phyloP scores from a whole-genome alignment of 192 early-diverging fungal genomes.

The Ambispora gerdemannii region DNA sequence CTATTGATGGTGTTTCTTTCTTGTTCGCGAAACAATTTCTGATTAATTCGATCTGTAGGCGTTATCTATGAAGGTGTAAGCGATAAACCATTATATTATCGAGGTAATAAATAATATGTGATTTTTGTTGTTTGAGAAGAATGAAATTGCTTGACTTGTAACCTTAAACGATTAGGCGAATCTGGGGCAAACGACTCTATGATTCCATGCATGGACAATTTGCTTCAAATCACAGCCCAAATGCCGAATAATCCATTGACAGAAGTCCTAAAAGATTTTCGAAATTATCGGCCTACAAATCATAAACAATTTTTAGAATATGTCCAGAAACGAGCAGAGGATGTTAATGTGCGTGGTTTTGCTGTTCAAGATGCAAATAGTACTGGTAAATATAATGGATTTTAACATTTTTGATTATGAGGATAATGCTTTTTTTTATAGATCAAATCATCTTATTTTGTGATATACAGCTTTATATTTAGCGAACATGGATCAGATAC shows the following conservation, averaged over 20 bases:
- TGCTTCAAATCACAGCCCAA: constrained; percentile 73
- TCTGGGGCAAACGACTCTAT: constrained; percentile 84
- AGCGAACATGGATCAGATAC: constrained; percentile 77
- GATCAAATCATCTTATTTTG: constrained; percentile 1
- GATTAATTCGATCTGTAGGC: constrained; percentile 32
- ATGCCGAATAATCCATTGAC: constrained; percentile 84
- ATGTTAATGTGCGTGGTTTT: constrained; percentile 52
- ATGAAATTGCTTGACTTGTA: too few species aligned
- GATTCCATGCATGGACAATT: constrained; percentile 81
- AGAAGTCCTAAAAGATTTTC: constrained; percentile 69
- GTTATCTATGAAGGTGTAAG: constrained; percentile 78
- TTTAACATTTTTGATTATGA: not conserved
- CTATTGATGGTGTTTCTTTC: not conserved
- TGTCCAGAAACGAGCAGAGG: constrained; percentile 54
- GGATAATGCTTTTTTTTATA: not conserved
- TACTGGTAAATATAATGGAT: constrained; percentile 39
- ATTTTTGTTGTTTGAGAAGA: not conserved
- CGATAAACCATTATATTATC: constrained; percentile 57
- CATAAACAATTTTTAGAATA: constrained; percentile 74
- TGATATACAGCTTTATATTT: constrained; percentile 64
- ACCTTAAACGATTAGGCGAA: too few species aligned
- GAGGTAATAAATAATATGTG: constrained; percentile 29
- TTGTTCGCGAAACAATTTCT: too few species aligned
- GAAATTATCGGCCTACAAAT: constrained; percentile 74
- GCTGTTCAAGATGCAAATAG: constrained; percentile 61